Base-by-base conservation (phyloP, 306 rosid species). In the Gastrolobium villosum region DNA sequence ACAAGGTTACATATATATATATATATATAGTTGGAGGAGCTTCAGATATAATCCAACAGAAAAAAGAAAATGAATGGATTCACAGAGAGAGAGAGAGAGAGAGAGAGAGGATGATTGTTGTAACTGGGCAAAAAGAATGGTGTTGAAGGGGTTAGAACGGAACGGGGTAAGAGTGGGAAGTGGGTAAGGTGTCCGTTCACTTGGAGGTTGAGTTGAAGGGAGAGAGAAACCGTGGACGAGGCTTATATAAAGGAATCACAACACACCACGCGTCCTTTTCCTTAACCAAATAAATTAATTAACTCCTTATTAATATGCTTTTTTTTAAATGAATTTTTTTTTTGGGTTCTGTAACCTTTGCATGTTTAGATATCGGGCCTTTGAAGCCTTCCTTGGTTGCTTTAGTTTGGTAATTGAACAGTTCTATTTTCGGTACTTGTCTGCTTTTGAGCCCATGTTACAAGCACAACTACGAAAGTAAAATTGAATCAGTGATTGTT, bases 191-290 rank as follows among this genome's bases (percentile, higher is more conserved):
- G 79, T 76, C 82, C 78, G 64, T 82, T 81, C 81, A 66, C 10
- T 59, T 2, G 37, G 45, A 55, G 46, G 66, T 48, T 81, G 26
- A 56, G 41, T 70, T 74, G 69, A 76, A 85, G 82, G 69, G 79
- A 45, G 75, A 80, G 76, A 78, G 78, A 43, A 53, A 77, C 30
- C 86, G 70, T 66, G 88, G 64, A 70, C 2, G 70, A 64, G 65
- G 55, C 62, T 69, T 89, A 77, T 87, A 82, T 90, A 85, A 86
- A 86, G 88, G 87, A 78, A 87, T 89, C 87, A 71, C 59, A 56
- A 50, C 63, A 48, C 55, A 56, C 81, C 86, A 86, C 61, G 85
- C 81, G 34, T 81, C 70, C 20, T 74, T 54, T 78, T 50, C 48
- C 2, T 74, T 35, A 48, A 11, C 15, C 40, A 48, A 64, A 60